A percentile compares a stretch with the other conserved stretches of the same genome.
Conservation (phyloP, 2,329 filamentous ascomycete species). For the Macrophomina phaseolina region DNA sequence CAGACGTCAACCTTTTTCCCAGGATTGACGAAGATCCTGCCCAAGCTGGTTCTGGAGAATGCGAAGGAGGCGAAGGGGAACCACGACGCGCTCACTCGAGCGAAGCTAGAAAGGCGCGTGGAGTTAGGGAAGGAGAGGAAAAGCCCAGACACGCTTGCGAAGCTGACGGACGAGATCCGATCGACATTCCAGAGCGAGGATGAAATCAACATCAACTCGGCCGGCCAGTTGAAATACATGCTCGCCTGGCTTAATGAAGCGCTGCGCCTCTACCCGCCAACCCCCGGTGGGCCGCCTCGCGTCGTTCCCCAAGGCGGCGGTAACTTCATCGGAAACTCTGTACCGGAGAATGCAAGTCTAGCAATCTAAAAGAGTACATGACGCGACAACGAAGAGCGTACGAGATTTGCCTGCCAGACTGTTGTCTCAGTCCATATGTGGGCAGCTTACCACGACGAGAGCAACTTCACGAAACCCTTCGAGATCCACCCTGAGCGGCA, state of each 20-base stretch:
- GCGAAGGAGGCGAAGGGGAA: too few relatives aligned
- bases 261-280: conserved; percentile 42
- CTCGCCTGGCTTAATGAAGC: conserved; percentile 45
- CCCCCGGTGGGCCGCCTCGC: conserved; percentile 41
- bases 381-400: background rate
- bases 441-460: conserved; percentile 37
- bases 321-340: conserved; percentile 41
- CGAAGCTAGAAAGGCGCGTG: too few relatives aligned
- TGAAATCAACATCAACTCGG: background rate
- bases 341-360: conserved; percentile 37
- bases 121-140: too few relatives aligned
- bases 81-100: too few relatives aligned
- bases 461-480: conserved; percentile 42
- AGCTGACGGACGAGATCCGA: conserved; percentile 9
- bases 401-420: conserved; percentile 36
- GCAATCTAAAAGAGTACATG: too few relatives aligned
- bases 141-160: background rate
- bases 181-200: background rate
- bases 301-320: conserved; percentile 43
- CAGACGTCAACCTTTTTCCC: too few relatives aligned
- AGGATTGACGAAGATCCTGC: too few relatives aligned
- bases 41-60: too few relatives aligned
- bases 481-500: conserved; percentile 44
- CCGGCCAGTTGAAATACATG: background rate
- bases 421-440: conserved; percentile 37